A percentile compares a stretch with the other conserved stretches of the same genome.
phyloP scores from a whole-genome alignment of 257 asterid genomes.

The Rhazya stricta region DNA sequence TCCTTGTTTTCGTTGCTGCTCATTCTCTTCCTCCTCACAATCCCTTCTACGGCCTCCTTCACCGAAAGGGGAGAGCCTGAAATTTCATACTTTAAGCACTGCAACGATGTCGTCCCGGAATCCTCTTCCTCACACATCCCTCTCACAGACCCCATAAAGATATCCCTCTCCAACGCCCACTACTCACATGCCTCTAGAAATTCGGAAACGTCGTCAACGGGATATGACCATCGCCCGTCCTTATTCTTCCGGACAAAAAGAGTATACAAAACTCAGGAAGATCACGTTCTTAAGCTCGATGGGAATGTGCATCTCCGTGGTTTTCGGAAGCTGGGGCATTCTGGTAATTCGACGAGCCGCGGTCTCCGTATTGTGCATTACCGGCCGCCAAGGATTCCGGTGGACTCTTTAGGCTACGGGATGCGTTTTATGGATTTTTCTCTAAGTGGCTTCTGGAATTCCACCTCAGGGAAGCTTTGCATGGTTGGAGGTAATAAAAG shows the following conservation, averaged over 20 bases:
- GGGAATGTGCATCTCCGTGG: constrained; percentile 32
- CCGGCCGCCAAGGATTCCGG: constrained; percentile 66
- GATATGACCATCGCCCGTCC: constrained; percentile 23
- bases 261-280: constrained; percentile 43
- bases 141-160: constrained; percentile 23
- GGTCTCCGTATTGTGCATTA: constrained; percentile 54
- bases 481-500: constrained; percentile 62
- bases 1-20: constrained; percentile 5
- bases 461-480: constrained; percentile 68
- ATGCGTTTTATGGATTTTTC: constrained; percentile 25
- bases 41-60: constrained; percentile 23
- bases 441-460: constrained; percentile 72
- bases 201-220: constrained; percentile 17
- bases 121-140: constrained; percentile 34
- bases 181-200: constrained; percentile 22
- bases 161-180: constrained; percentile 36
- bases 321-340: constrained; percentile 10
- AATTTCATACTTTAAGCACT: constrained; percentile 45
- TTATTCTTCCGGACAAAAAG: constrained; percentile 35
- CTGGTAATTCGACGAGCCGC: constrained; percentile 47
- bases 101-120: constrained; percentile 46
- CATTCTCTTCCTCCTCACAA: constrained; percentile 21
- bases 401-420: constrained; percentile 19
- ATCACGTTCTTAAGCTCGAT: constrained; percentile 49
- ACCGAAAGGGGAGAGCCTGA: constrained; percentile 17